Base-by-base conservation (phyloP, 495 filamentous ascomycete genomes). In the Aspergillus sclerotiicarbonarius region DNA sequence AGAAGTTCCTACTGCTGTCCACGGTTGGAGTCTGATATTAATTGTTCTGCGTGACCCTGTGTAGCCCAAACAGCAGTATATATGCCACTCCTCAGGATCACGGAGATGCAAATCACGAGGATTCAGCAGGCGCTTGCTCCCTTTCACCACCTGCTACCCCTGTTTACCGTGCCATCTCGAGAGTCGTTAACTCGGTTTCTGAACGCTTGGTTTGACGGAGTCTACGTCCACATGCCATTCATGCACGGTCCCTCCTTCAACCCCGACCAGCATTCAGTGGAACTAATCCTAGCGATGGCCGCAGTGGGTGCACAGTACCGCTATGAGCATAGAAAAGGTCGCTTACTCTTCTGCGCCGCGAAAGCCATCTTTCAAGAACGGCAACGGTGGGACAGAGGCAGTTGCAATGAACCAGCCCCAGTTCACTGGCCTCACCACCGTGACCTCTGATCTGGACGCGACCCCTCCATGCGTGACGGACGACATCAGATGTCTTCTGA, bases 201-300 rank as follows among this genome's bases (percentile, higher is more conserved):
- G 16, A 64, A 61, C 35, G 59, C 49, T 1, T 70, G 57, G 35
- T 64, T 66, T 16, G 61, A 62, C 51, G 58, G 59, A 1, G 62
- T 67, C 20, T 61, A 70, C 41, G 58, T 56, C 0, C 63, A 67
- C 58, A 32, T 73, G 8, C 65, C 68, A 3, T 54, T 73, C 13
- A 45, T 71, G 12, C 72, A 75, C 18, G 39, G 61, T 0, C 60
- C 69, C 10, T 67, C 72, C 6, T 71, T 72, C 43, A 57, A 32
- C 1, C 39, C 62, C 3, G 56, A 62, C 2, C 29, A 69, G 4
- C 61, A 37, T 44, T 56, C 62, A 3, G 46, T 60, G 8, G 67
- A 70, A 18, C 18, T 69, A 0, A 30, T 67, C 13, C 48, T 71
- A 12, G 64, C 62, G 18, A 67, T 71, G 62, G 60, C 59, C 30